Percentiles rank a stretch among this genome's conserved stretches.
Conservation (phyloP, 129 eudicot genomes). For the Chrysanthemum seticuspe region DNA sequence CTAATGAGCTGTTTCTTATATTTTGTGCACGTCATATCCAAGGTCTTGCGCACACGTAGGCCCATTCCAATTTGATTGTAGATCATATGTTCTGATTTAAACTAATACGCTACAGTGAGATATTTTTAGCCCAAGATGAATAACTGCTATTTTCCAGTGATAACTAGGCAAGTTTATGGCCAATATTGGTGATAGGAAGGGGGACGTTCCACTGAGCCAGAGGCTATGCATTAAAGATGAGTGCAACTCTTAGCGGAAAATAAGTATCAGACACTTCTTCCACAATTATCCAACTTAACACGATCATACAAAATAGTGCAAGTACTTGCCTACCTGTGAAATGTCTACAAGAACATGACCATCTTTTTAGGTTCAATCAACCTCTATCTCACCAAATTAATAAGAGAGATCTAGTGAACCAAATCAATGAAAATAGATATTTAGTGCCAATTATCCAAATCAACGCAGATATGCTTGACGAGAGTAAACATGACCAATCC, state of each 20-base stretch:
- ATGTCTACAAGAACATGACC: too few relatives aligned
- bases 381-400: too few relatives aligned
- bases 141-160: neutral
- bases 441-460: neutral
- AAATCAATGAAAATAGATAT: neutral
- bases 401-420: neutral
- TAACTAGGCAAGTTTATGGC: neutral
- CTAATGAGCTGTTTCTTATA: neutral
- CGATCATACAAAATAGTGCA: too few relatives aligned
- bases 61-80: too few relatives aligned
- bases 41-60: neutral
- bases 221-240: neutral
- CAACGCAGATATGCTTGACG: neutral
- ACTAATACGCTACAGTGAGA: neutral
- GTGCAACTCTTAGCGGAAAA: neutral
- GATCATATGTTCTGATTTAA: neutral
- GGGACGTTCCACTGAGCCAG: neutral
- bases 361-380: too few relatives aligned
- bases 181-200: neutral
- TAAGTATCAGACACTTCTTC: neutral
- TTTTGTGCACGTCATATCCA: neutral
- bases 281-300: too few relatives aligned
- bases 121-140: neutral
- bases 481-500: neutral
- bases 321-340: too few relatives aligned